Evolutionary conservation across 495 filamentous ascomycete species (phyloP), one percentile per base, ranked within the genome.

Genomic region (Penicillium cataractarum): DNA sequence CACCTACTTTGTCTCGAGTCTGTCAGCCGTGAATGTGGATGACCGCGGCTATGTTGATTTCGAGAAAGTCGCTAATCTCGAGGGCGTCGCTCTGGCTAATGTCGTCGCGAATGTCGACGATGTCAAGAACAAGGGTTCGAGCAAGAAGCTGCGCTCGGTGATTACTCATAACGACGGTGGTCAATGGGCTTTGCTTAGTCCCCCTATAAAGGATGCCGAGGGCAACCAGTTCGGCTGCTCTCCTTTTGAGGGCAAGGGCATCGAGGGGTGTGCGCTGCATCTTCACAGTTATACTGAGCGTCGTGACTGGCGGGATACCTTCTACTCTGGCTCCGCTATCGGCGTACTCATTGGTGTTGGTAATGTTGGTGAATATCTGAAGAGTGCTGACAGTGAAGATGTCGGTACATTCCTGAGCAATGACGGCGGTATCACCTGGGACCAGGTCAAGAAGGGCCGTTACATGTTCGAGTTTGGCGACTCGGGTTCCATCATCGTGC

Each of bases 121-220:
- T 15, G 80, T 85, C 4, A 76, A 84, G 63, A 82, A 74, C n/a
- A 82, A 84, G 48, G 88, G 86, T 26, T 81, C 83, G 32, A 74
- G 80, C 44, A 98, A 99, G 83, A 90, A 88, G 71, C 80, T 97
- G 37, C 90, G 90, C 74, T 93, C 89, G 29, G 86, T 89, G 81
- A 97, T 98, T 60, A 96, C 92, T 6, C 96, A 98, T 78, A 98
- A 97, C 72, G 95, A 98, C 70, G 95, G 95, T 42, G 89, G 89
- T 15, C 82, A 91, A 65, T 99, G 95, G 95, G 78, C 78, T 46
- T 85, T 86, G 39, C 74, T 98, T 3, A 62, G 82, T n/a, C 86
- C 92, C 9, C 92, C 89, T 0, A 67, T 75, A 13, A 79, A 82
- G 57, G 91, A 96, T 64, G 81, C 83, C 4, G 84, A 95, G 22